Percentiles rank a stretch among this genome's conserved stretches.
These are phyloP conservation scores for Tulasnella sp. DNA, from an alignment of 768 basidiomycete genomes.

Conservation along the genomic window DNA sequence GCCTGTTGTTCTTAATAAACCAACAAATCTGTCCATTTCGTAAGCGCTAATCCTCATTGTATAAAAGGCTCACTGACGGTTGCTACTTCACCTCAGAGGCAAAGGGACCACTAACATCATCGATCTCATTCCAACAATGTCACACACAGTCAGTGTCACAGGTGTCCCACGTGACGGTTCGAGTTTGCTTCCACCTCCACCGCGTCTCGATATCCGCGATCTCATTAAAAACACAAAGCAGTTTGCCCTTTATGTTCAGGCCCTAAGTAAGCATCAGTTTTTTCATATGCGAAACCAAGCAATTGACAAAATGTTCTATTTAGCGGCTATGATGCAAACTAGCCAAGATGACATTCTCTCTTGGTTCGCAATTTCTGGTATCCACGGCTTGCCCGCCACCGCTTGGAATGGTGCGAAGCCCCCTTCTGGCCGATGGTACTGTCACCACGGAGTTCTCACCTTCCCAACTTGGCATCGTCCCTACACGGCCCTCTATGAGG, in stretches of 20 bases:
- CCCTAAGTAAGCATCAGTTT: constrained; percentile 29
- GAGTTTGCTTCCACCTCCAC: constrained; percentile 12
- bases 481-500: constrained; percentile 40
- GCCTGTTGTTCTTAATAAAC: too few relatives aligned
- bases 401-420: constrained; percentile 29
- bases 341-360: constrained; percentile 28
- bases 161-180: neutral
- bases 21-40: too few relatives aligned
- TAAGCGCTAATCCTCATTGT: too few relatives aligned
- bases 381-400: constrained; percentile 38
- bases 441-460: neutral
- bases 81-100: too few relatives aligned
- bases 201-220: constrained; percentile 34
- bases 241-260: constrained; percentile 41
- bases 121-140: neutral
- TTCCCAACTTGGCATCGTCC: constrained; percentile 48
- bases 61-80: too few relatives aligned
- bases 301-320: neutral
- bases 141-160: constrained; percentile 3
- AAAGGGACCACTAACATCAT: too few relatives aligned
- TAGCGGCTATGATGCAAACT: constrained; percentile 22
- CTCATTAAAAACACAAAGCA: constrained; percentile 33
- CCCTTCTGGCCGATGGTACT: neutral
- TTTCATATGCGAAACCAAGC: neutral
- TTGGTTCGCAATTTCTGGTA: constrained; percentile 36